Evolutionary conservation across 805 yeast species (phyloP).

Genomic region (Myxozyma neotropica): DNA sequence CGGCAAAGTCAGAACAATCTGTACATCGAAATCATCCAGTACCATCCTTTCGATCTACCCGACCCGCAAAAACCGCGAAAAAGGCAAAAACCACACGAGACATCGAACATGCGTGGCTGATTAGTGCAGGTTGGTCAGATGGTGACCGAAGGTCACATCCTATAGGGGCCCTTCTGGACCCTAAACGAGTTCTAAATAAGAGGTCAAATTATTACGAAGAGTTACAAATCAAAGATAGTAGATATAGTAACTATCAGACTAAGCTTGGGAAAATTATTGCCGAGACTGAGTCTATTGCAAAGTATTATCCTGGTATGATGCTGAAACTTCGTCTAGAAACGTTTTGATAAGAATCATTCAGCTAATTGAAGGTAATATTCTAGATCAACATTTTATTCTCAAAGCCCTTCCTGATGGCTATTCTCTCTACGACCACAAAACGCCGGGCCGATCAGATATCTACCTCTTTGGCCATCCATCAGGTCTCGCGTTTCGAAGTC

Average conservation of each 20-base stretch:
- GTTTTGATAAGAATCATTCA: no score
- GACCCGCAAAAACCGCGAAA: not conserved
- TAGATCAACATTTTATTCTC: not conserved
- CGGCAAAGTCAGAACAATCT: no score
- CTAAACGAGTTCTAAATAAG: constrained; percentile 2
- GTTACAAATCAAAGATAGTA: not conserved
- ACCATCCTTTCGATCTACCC: not conserved
- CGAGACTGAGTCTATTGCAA: not conserved
- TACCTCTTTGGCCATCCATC: constrained; percentile 30
- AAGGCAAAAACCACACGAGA: not conserved
- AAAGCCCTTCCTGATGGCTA: constrained; percentile 11
- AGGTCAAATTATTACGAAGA: not conserved
- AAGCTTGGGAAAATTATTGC: constrained; percentile 11
- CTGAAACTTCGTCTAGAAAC: no score
- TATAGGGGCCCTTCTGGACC: constrained; percentile 8
- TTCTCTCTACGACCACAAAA: constrained; percentile 16
- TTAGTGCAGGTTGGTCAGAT: constrained; percentile 18
- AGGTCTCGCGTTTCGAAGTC: constrained; percentile 24
- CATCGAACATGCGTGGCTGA: not conserved
- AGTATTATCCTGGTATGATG: not conserved
- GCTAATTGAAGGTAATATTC: no score
- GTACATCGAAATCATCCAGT: no score
- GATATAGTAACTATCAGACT: constrained; percentile 3
- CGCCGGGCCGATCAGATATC: constrained; percentile 8
- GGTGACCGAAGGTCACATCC: constrained; percentile 14